Evolutionary conservation across 148 eudicot species (phyloP).

Genomic region (Rhododendron simsii): DNA sequence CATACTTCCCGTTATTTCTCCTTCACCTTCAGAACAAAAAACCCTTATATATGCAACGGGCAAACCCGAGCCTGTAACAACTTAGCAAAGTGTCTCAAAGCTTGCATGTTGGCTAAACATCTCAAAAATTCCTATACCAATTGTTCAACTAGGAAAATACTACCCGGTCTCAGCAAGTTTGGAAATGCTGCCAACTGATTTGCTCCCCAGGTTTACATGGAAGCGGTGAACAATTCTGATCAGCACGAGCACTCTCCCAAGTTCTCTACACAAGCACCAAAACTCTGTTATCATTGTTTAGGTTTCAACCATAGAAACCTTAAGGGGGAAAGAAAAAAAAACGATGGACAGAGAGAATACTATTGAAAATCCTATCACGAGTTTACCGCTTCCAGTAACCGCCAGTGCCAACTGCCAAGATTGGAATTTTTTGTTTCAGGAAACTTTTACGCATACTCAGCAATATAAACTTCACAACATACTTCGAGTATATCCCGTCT

Average conservation of each 20-base stretch:
- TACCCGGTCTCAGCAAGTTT: conserved; percentile 10
- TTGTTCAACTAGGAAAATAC: conserved; percentile 12
- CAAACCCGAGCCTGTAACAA: conserved; percentile 2
- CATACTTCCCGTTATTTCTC: not conserved
- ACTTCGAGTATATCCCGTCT: not conserved
- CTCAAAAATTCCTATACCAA: conserved; percentile 10
- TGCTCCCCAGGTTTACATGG: conserved; percentile 21
- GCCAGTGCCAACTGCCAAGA: not conserved
- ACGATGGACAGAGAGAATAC: not conserved
- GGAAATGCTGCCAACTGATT: conserved; percentile 17
- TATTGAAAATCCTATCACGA: not conserved
- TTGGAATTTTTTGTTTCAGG: not conserved
- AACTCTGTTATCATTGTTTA: conserved; percentile 11
- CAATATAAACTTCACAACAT: not conserved
- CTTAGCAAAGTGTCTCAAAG: not conserved
- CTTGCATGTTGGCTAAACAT: not conserved
- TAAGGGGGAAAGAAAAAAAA: not conserved
- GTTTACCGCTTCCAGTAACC: not conserved
- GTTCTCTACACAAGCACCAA: conserved; percentile 15
- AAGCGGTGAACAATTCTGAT: conserved; percentile 20
- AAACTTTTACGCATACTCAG: not conserved
- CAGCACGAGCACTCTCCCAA: conserved; percentile 18
- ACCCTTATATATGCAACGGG: conserved; percentile 3
- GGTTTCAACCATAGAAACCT: not conserved
- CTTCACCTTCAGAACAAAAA: not conserved